Evolutionary conservation across 805 yeast genomes (phyloP).

Genomic region (Monosporozyma siamensis): DNA sequence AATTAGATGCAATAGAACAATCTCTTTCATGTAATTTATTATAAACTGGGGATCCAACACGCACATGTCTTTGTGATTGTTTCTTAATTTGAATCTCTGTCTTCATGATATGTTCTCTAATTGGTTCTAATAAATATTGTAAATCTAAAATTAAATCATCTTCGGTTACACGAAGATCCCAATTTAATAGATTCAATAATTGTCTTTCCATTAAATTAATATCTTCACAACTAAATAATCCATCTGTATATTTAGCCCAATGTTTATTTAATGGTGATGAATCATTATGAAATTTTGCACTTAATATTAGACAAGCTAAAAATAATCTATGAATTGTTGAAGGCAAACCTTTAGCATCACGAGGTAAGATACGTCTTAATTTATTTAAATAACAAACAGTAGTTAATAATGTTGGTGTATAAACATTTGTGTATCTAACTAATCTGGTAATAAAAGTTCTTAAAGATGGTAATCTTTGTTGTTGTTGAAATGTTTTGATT

Average conservation of each 20-base stretch:
- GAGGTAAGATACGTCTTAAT: slow-evolving; percentile 51
- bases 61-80: slow-evolving; percentile 3
- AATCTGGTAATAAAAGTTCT: slow-evolving; percentile 65
- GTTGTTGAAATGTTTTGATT: not conserved
- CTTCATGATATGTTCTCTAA: slow-evolving; percentile 41
- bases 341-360: slow-evolving; percentile 66
- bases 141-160: slow-evolving; percentile 60
- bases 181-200: slow-evolving; percentile 53
- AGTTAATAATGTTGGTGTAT: slow-evolving; percentile 68
- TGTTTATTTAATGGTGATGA: slow-evolving; percentile 68
- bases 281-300: slow-evolving; percentile 70
- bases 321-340: slow-evolving; percentile 74
- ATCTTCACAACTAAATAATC: slow-evolving; percentile 56
- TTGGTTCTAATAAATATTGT: slow-evolving; percentile 65
- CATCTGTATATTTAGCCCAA: slow-evolving; percentile 75
- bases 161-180: slow-evolving; percentile 61
- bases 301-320: slow-evolving; percentile 61
- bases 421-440: slow-evolving; percentile 69
- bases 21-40: slow-evolving; percentile 6
- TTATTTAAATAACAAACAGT: slow-evolving; percentile 60
- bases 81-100: slow-evolving; percentile 21
- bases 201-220: slow-evolving; percentile 77
- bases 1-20: slow-evolving; percentile 7
- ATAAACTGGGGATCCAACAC: slow-evolving; percentile 5
- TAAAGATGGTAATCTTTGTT: slow-evolving; percentile 43